Conservation (phyloP, 2,329 filamentous ascomycete genomes). For the Sporothrix mexicana region DNA sequence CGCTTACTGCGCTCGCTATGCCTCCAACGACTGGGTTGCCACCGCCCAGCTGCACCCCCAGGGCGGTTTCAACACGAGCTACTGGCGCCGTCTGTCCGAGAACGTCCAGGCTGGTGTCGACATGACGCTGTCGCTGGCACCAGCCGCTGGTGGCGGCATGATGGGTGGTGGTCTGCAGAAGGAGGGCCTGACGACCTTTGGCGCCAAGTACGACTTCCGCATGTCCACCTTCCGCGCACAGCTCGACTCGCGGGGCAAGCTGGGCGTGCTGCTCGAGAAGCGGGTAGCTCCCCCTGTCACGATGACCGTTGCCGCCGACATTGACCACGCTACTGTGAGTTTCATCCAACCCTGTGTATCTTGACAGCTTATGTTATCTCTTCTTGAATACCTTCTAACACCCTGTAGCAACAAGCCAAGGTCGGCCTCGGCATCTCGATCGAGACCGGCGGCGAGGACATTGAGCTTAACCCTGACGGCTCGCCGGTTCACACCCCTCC, state of each 20-base stretch:
- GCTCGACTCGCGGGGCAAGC: conserved; percentile 91
- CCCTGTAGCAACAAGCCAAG: conserved; percentile 83
- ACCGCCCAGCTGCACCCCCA: conserved; percentile 88
- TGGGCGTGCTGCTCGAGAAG: conserved; percentile 93
- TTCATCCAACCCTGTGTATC: too few relatives aligned
- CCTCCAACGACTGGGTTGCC: conserved; percentile 88
- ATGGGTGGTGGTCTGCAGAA: conserved; percentile 81
- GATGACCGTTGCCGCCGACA: conserved; percentile 93
- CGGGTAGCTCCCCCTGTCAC: conserved; percentile 89
- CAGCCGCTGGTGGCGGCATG: conserved; percentile 58
- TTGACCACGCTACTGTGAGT: conserved; percentile 93
- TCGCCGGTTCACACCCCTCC: conserved; percentile 58
- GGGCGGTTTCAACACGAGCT: conserved; percentile 86
- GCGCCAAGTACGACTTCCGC: conserved; percentile 97
- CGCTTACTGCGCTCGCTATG: conserved; percentile 92
- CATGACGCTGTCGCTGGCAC: conserved; percentile 83
- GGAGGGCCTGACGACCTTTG: conserved; percentile 88
- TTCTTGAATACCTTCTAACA: conserved; percentile 41
- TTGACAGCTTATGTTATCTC: too few relatives aligned
- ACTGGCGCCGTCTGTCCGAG: conserved; percentile 91
- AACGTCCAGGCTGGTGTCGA: conserved; percentile 97
- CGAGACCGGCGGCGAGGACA: conserved; percentile 81
- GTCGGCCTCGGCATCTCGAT: conserved; percentile 93
- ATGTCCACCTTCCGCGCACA: conserved; percentile 95
- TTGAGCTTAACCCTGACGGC: conserved; percentile 81